These are phyloP conservation scores for Cladosporium colombiae DNA, from an alignment of 2,329 filamentous ascomycete species.

Conservation along the genomic window DNA sequence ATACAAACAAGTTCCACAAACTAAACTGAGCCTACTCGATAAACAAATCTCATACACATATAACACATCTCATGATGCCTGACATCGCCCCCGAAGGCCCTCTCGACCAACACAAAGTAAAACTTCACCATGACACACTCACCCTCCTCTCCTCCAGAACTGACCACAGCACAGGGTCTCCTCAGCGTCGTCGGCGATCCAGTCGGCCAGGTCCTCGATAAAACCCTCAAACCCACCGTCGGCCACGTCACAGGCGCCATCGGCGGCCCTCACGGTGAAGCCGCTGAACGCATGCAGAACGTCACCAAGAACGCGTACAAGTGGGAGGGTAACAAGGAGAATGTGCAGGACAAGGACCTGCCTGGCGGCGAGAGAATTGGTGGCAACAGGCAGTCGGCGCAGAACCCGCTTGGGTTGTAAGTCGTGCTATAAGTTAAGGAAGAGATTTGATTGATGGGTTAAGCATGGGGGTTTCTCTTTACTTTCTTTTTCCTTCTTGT, in stretches of 20 bases:
- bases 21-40: too few species aligned
- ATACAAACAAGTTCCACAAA: too few species aligned
- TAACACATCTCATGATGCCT: slow-evolving; percentile 25
- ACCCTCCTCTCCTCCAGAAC: background rate
- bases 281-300: slow-evolving; percentile 29
- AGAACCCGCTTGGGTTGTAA: slow-evolving; percentile 39
- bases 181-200: slow-evolving; percentile 38
- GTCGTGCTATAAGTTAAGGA: background rate
- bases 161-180: slow-evolving; percentile 27
- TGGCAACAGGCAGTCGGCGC: slow-evolving; percentile 38
- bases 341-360: slow-evolving; percentile 29
- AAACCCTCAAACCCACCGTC: slow-evolving; percentile 32
- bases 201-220: slow-evolving; percentile 37
- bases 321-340: slow-evolving; percentile 27
- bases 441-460: background rate
- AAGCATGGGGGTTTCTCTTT: background rate
- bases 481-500: background rate
- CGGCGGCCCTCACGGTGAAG: slow-evolving; percentile 35
- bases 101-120: slow-evolving; percentile 28
- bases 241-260: slow-evolving; percentile 35
- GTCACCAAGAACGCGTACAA: slow-evolving; percentile 29
- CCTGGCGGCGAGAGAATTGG: slow-evolving; percentile 37
- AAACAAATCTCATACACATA: too few species aligned
- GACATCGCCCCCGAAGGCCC: slow-evolving; percentile 32
- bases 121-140: background rate